These are phyloP conservation scores for Lichtheimia hyalospora DNA, from an alignment of 371 early-diverging fungal species.

Conservation along the genomic window DNA sequence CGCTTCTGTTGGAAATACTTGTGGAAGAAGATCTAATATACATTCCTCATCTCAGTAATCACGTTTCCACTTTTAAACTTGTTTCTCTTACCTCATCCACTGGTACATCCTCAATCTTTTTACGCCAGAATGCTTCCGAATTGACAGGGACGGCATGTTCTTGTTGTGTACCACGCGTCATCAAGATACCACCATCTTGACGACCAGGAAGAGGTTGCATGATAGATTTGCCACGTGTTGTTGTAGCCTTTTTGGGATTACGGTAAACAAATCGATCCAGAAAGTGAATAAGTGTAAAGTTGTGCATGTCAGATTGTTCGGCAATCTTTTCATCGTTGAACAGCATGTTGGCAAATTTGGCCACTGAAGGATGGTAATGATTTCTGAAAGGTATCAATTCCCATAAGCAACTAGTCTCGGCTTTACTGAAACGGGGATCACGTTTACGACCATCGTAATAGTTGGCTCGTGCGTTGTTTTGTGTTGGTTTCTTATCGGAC, in stretches of 20 bases:
- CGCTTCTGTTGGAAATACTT: constrained; percentile 72
- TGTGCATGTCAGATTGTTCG: constrained; percentile 81
- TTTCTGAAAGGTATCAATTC: constrained; percentile 75
- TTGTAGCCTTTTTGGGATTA: constrained; percentile 80
- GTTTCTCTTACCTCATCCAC: constrained; percentile 58
- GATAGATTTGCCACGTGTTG: constrained; percentile 55
- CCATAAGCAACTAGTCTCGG: constrained; percentile 85
- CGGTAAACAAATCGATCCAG: constrained; percentile 95
- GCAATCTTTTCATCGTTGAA: constrained; percentile 71
- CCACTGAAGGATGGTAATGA: constrained; percentile 94
- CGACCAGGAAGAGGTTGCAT: constrained; percentile 61
- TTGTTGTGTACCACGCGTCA: constrained; percentile 39
- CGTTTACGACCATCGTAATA: constrained; percentile 85
- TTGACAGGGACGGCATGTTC: constrained; percentile 47
- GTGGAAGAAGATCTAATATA: constrained; percentile 72
- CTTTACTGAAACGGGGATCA: constrained; percentile 84
- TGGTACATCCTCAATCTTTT: constrained; percentile 56
- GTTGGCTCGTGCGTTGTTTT: constrained; percentile 12
- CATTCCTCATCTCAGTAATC: not conserved
- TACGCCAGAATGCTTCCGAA: constrained; percentile 61
- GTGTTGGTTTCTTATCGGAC: constrained; percentile 14
- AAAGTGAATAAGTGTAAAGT: constrained; percentile 91
- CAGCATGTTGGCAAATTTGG: constrained; percentile 74
- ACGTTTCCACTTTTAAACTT: not conserved
- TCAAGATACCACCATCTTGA: constrained; percentile 49